Evolutionary conservation across 176 grass and related monocot genomes (phyloP), one percentile per base, ranked within the genome.

Genomic region (Leersia perrieri): DNA sequence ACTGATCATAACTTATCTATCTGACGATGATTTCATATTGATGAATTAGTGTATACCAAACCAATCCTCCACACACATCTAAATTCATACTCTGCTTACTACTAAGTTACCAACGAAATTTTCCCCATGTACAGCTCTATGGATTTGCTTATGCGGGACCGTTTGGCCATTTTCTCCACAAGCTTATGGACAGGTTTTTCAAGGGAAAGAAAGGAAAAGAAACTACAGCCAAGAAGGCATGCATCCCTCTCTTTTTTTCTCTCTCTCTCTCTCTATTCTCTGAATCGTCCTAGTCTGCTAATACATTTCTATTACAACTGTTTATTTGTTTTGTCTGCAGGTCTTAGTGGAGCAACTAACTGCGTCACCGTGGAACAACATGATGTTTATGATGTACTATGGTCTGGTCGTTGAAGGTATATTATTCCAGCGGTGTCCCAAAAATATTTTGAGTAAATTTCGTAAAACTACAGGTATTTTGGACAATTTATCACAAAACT

Each of bases 171-270:
- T 97, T 94, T 70, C 40, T 89, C 47, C 94, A 97, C 78, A 97
- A 91, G 89, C 53, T 97, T 58, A 91, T 97, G 87, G 94, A 94
- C 13, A 86, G n/a, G 76, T 76, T 97, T 86, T 97, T 94, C 71
- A 90, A 90, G 61, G 94, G 89, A 70, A 94, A 91, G 83, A 94
- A 97, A 83, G 94, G 91, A 63, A 94, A 97, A 79, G 84, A 97
- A 73, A 94, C 89, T 41, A 89, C 91, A 74, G 94, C 94, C 60
- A 97, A 94, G 71, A 94, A 94, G 91, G 91, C 73, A 87, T 72
- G 66, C 74, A 78, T 79, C n/a, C n/a, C n/a, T n/a, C n/a, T n/a
- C 61, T 79, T 7, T 70, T 79, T 32, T 76, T 69, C 34, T 53
- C 33, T 69, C 38, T 47, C 66, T 16, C n/a, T 69, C 34, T 53